phyloP scores from a whole-genome alignment of 129 eudicot species.

The Lactuca saligna region DNA sequence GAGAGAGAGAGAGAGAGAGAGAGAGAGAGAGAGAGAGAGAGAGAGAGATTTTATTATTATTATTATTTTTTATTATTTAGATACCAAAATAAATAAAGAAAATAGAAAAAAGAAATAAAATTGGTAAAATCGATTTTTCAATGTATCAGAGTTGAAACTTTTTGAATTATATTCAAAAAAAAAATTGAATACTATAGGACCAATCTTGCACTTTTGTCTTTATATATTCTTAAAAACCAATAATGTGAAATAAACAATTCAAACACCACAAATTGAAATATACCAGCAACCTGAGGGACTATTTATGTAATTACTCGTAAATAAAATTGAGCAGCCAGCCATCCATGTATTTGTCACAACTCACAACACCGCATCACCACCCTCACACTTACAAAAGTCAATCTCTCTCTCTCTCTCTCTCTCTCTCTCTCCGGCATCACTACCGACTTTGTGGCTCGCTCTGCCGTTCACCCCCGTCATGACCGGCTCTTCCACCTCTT shows the following conservation, averaged over 20 bases:
- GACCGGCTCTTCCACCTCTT: conserved; percentile 73
- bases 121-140: too few relatives aligned
- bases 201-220: too few relatives aligned
- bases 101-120: too few relatives aligned
- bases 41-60: too few relatives aligned
- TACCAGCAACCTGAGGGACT: conserved; percentile 6
- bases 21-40: too few relatives aligned
- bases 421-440: not conserved
- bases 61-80: too few relatives aligned
- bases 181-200: too few relatives aligned
- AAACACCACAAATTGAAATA: not conserved
- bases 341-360: conserved; percentile 13
- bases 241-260: not conserved
- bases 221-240: not conserved
- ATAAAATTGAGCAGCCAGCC: conserved; percentile 8
- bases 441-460: not conserved
- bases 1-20: too few relatives aligned
- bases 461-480: conserved; percentile 30
- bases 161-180: too few relatives aligned
- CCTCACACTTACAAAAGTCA: conserved; percentile 9
- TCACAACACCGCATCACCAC: conserved; percentile 6
- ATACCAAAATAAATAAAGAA: too few relatives aligned
- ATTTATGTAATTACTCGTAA: not conserved
- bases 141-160: too few relatives aligned
- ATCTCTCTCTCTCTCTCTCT: conserved; percentile 1